A percentile compares a stretch with the other conserved stretches of the same genome.
Evolutionary conservation across 768 basidiomycete genomes (phyloP).

Genomic region (Hortiboletus campestris): DNA sequence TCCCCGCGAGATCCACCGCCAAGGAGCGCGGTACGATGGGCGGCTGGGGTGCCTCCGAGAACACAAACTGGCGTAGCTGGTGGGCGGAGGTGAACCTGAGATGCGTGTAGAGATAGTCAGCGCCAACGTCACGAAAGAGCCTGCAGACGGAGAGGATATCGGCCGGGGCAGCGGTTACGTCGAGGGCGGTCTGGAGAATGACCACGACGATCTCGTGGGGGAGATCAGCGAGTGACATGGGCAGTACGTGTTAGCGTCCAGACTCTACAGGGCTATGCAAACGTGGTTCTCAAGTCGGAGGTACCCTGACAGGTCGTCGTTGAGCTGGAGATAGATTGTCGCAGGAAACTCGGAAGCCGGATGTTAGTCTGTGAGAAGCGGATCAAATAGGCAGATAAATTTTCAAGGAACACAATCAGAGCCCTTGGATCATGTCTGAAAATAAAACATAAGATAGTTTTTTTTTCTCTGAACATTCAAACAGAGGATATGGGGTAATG

Average conservation of each 20-base stretch:
- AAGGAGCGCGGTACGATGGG: constrained; percentile 30
- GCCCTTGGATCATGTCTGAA: no score
- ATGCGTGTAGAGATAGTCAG: constrained; percentile 23
- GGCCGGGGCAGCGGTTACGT: constrained; percentile 13
- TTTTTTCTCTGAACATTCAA: no score
- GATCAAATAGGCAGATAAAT: no score
- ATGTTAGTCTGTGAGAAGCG: neutral
- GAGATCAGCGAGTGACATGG: constrained; percentile 14
- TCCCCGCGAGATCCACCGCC: constrained; percentile 30
- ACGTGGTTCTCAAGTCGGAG: neutral
- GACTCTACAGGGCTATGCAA: neutral
- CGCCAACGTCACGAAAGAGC: constrained; percentile 21
- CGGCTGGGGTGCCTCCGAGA: constrained; percentile 1
- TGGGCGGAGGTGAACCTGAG: constrained; percentile 23
- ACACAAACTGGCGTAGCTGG: constrained; percentile 22
- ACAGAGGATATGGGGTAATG: no score
- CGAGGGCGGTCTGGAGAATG: constrained; percentile 18
- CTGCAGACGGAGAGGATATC: constrained; percentile 23
- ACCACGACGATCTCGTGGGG: constrained; percentile 23
- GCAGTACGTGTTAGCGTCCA: neutral
- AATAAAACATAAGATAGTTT: no score
- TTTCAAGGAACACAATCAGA: no score
- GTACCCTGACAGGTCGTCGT: no score
- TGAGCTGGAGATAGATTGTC: neutral
- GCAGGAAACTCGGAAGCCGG: constrained; percentile 6